phyloP scores from a whole-genome alignment of 805 yeast species.

The Pichia sporocuriosa region DNA sequence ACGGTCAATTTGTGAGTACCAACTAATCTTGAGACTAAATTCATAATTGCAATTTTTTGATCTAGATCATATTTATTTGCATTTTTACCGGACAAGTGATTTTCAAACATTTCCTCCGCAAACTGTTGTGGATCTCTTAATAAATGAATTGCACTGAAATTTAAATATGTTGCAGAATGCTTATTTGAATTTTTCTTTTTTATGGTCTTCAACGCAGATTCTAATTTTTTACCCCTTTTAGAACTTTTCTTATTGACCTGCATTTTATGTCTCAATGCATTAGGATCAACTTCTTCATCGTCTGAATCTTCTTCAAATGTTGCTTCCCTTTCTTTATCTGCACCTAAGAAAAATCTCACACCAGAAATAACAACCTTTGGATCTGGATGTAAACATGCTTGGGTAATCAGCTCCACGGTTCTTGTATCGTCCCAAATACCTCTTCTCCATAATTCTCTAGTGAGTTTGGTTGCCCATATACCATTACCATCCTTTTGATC shows the following conservation, averaged over 20 bases:
- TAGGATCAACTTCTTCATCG: slow-evolving; percentile 59
- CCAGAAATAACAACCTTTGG: slow-evolving; percentile 85
- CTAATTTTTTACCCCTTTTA: slow-evolving; percentile 76
- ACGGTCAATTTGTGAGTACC: slow-evolving; percentile 94
- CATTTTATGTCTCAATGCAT: slow-evolving; percentile 70
- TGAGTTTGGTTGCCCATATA: slow-evolving; percentile 91
- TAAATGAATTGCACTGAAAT: slow-evolving; percentile 91
- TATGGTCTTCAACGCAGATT: slow-evolving; percentile 59
- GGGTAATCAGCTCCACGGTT: slow-evolving; percentile 96
- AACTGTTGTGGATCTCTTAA: slow-evolving; percentile 97
- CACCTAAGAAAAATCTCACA: slow-evolving; percentile 85
- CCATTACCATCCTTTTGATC: slow-evolving; percentile 76
- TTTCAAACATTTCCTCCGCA: slow-evolving; percentile 75
- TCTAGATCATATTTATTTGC: slow-evolving; percentile 72
- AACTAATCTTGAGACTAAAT: slow-evolving; percentile 76
- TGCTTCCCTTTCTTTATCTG: slow-evolving; percentile 89
- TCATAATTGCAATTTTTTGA: slow-evolving; percentile 84
- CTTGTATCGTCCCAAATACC: slow-evolving; percentile 98
- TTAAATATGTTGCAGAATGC: slow-evolving; percentile 61
- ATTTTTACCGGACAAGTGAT: slow-evolving; percentile 64
- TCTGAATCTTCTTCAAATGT: slow-evolving; percentile 68
- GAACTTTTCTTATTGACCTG: slow-evolving; percentile 75
- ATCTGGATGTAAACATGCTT: slow-evolving; percentile 86
- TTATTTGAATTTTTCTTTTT: slow-evolving; percentile 58
- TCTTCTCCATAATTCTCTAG: slow-evolving; percentile 95